Evolutionary conservation across 768 basidiomycete species (phyloP), one percentile per base, ranked within the genome.

Genomic region (Termitomyces sp.): DNA sequence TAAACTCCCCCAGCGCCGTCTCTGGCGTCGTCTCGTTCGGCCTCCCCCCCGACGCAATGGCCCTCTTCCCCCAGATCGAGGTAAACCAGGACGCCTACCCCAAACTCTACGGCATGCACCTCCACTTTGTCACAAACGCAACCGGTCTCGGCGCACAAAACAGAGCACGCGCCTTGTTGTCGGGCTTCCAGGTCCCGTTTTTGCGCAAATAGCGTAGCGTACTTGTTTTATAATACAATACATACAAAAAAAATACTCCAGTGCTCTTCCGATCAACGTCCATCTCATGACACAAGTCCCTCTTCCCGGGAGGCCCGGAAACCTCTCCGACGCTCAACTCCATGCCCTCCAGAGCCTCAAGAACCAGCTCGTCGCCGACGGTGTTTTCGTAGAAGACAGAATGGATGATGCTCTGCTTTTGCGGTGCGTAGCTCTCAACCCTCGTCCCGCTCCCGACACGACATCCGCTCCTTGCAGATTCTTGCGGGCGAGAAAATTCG

Each of bases 21-120:
- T 81, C 89, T 0, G 95, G 97, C 52, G 92, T 96, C 20, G 90
- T 98, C 52, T 84, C 87, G 3, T 87, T 98, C 64, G 96, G 96
- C 49, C 78, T 99, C 3, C 84, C 89, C 0, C 86, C 92, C 1
- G 73, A 77, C 4, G 93, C 95, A 0, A 88, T 99, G 81, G 85
- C 81, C 7, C 80, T 95, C 64, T 99, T 98, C 78, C 96, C 96
- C 1, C 92, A 96, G 74, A 89, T 98, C 57, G 96, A 98, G 74
- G 87, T 94, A 71, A 97, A 97, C 69, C 72, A 89, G 44, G 95
- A 98, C 66, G 74, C 90, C 30, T 99, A 98, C 69, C 92, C 94
- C 6, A 83, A 82, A 62, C 69, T 83, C 47, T 88, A 87, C 66
- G 96, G 96, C 20, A 92, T 99, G 83, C 91, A 98, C 68, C 86